Percentiles rank a stretch among this genome's conserved stretches.
Evolutionary conservation across 169 alveolate species (phyloP).

Genomic region (Eimeria necatrix): DNA sequence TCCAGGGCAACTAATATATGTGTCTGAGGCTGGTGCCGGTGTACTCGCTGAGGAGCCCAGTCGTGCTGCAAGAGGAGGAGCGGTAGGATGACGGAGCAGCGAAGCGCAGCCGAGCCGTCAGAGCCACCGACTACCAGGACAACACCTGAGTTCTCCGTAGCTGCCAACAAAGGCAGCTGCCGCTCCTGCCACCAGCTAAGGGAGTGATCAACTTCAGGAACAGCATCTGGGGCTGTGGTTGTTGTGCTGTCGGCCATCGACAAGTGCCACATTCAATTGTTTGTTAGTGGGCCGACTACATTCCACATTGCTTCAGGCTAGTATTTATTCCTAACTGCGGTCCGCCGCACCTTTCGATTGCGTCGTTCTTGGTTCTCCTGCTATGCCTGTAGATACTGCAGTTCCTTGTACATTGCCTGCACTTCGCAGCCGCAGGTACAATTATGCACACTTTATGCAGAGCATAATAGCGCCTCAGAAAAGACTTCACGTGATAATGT

Average conservation of each 20-base stretch:
- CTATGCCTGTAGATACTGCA: not conserved
- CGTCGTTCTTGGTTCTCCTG: not conserved
- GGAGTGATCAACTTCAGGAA: slow-evolving; percentile 10
- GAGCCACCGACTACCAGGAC: slow-evolving; percentile 50
- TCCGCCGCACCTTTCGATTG: not conserved
- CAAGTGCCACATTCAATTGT: not conserved
- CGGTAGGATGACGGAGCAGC: slow-evolving; percentile 65
- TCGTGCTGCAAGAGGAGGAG: slow-evolving; percentile 54
- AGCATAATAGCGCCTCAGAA: not conserved
- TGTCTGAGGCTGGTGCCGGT: not conserved
- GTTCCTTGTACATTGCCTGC: no score
- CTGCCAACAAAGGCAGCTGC: slow-evolving; percentile 35
- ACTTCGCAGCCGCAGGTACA: no score
- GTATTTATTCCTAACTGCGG: not conserved
- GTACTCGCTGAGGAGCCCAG: slow-evolving; percentile 48
- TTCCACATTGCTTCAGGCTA: not conserved
- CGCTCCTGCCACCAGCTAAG: slow-evolving; percentile 63
- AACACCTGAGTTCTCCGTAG: slow-evolving; percentile 40
- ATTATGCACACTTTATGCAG: no score
- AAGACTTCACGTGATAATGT: not conserved
- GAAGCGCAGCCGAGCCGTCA: slow-evolving; percentile 55
- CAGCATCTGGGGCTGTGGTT: not conserved
- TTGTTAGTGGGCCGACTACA: not conserved
- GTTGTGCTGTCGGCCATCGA: not conserved
- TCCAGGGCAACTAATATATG: slow-evolving; percentile 60